These are phyloP conservation scores for Mrakia gelida DNA, from an alignment of 768 basidiomycete genomes.

Conservation along the genomic window DNA sequence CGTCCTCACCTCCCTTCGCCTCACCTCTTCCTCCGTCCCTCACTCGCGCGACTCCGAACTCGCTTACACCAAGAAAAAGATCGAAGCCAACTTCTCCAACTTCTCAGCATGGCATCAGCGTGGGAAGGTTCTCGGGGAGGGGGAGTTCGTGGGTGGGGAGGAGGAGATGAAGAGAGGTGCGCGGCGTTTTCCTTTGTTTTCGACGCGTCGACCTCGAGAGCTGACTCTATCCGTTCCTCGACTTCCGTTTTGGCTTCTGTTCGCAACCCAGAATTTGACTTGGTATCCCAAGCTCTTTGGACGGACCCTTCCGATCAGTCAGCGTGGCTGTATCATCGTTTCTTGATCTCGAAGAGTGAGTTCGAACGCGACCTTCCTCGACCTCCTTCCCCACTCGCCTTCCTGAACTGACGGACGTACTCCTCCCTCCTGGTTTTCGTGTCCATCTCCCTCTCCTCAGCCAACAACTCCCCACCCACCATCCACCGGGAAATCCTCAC, in stretches of 20 bases:
- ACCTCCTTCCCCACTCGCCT: too few species aligned
- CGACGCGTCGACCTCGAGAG: neutral
- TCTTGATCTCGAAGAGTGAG: constrained; percentile 79
- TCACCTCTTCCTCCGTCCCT: neutral
- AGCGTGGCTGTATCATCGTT: constrained; percentile 98
- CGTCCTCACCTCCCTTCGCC: constrained; percentile 52
- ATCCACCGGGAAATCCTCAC: constrained; percentile 69
- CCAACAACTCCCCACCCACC: constrained; percentile 51
- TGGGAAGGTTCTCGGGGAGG: constrained; percentile 53
- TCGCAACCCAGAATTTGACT: constrained; percentile 68
- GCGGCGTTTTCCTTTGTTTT: neutral
- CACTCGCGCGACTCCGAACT: constrained; percentile 62
- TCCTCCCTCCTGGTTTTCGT: too few species aligned
- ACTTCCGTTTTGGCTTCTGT: neutral
- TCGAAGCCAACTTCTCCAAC: constrained; percentile 90
- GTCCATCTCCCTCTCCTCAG: constrained; percentile 46
- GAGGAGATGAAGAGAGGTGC: constrained; percentile 64
- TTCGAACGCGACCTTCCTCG: neutral
- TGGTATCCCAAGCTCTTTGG: constrained; percentile 89
- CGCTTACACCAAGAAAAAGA: constrained; percentile 80
- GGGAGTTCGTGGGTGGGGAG: constrained; percentile 49
- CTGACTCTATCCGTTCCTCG: neutral
- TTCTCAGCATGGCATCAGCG: constrained; percentile 99
- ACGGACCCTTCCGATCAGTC: constrained; percentile 95
- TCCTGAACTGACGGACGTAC: too few species aligned